Base-by-base conservation (phyloP, 176 grass and related monocot species). In the Metroxylon sagu region DNA sequence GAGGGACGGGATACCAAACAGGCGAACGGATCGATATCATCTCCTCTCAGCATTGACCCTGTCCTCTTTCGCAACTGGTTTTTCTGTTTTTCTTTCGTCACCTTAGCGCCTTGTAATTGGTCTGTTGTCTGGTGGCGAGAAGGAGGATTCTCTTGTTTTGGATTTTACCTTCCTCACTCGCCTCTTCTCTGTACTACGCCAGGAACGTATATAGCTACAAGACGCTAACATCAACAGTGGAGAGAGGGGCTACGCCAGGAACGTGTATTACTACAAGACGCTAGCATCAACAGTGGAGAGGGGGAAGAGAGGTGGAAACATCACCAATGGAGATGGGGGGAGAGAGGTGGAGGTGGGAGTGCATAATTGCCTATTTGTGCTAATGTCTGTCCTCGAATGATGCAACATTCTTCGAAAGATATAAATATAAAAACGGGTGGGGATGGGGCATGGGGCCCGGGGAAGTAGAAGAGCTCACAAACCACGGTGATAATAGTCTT, bases 1-100 rank as follows among this genome's bases (percentile, higher is more conserved):
- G 2, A 43, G 35, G 35, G 77, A 31, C 64, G 7, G 26, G 35
- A 62, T 28, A 55, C 73, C 67, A 82, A 82, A 67, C 27, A 17
- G 27, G 26, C 31, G 28, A 62, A 17, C 59, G 31, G 12, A 62
- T 62, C 59, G 16, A n/a, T 62, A 62, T 62, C 59, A 29, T 23
- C 59, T 14, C 59, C 59, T 14, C 59, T 62, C 59, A 39, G 15
- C 29, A 6, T n/a, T 62, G 59, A 16, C 28, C 4, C 43, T 62
- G 59, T 62, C 59, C 59, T 18, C 2, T 4, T 62, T 16, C 16
- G 10, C 16, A 18, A 6, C 17, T 39, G 43, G 29, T 19, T 25
- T 57, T 62, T 18, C 5, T 4, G 6, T 17, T 27, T 61, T 5
- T 39, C 59, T n/a, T 18, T 62, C 3, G 6, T 19, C 27, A 23